These are phyloP conservation scores for Aaosphaeria pasadenensis DNA, from an alignment of 2,329 filamentous ascomycete genomes.

Conservation along the genomic window DNA sequence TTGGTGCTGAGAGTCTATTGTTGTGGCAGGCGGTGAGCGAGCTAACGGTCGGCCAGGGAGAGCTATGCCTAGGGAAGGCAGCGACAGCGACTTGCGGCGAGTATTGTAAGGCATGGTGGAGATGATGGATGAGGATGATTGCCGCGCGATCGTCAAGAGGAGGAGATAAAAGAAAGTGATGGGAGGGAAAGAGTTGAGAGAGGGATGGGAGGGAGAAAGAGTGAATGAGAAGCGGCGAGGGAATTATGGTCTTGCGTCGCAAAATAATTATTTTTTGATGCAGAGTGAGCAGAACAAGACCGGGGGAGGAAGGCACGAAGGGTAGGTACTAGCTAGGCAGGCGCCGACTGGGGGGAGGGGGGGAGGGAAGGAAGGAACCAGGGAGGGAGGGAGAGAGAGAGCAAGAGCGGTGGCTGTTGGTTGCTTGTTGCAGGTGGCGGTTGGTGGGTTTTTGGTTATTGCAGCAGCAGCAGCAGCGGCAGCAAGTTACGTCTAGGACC, in stretches of 20 bases:
- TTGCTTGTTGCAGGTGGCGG: too few species aligned
- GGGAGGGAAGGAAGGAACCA: too few species aligned
- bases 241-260: neutral
- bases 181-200: constrained; percentile 4
- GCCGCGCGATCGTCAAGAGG: neutral
- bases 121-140: neutral
- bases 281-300: constrained; percentile 15
- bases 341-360: constrained; percentile 13
- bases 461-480: too few species aligned
- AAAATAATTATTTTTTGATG: constrained; percentile 17
- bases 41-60: constrained; percentile 51
- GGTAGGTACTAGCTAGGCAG: constrained; percentile 2
- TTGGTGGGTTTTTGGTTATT: too few species aligned
- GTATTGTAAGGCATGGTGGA: constrained; percentile 88
- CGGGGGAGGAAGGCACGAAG: constrained; percentile 3
- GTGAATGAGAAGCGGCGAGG: neutral
- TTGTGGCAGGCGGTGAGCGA: constrained; percentile 52
- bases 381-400: too few species aligned
- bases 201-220: constrained; percentile 1
- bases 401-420: too few species aligned
- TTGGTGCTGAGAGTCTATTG: constrained; percentile 56
- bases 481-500: too few species aligned
- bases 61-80: constrained; percentile 90
- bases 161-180: constrained; percentile 2
- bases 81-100: constrained; percentile 88